Evolutionary conservation across 78 protist species (phyloP), one percentile per base, ranked within the genome.

Genomic region (Chrysochromulina parva): DNA sequence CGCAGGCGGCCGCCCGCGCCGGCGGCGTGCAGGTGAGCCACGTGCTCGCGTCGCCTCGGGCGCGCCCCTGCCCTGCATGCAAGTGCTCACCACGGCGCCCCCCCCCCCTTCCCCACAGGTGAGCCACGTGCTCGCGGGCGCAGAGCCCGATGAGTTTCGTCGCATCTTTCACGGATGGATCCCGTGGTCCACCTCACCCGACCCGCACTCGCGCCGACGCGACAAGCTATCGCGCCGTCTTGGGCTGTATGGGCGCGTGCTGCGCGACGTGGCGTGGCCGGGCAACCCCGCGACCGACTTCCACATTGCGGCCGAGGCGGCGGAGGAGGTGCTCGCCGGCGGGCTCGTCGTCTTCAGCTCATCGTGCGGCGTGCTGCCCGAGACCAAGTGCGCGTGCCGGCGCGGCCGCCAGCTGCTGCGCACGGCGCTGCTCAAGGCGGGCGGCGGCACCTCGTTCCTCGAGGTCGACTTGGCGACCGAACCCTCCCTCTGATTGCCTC

Each of bases 121-220:
- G 71, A 65, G 71, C 71, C 71, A 65, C 71, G 71, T 65, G 71
- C 71, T 65, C 71, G 71, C 14, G 28, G 71, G 71, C 71, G 26
- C 28, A 9, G 71, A 65, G 71, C 71, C 71, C 24, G 71, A 65
- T 20, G 71, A 65, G 71, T 65, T 65, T 20, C 71, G 71, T 20
- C 71, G 71, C 14, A 13, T 65, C 24, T 65, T 65, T 20, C 71
- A 65, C 71, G 71, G 71, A 10, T 65, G 71, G 71, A 7, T 13
- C 62, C 62, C 62, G 22, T 58, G 22, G 22, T 58, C 62, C 62
- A 7, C 62, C 62, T 4, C 71, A 17, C 71, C 71, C 71, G 28
- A 65, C 71, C 10, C 9, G 71, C 26, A 20, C 71, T 10, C 9
- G n/a, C 28, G 71, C 24, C 16, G 71, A 6, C 71, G 71, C 16